Evolutionary conservation across 1,284 basidiomycete genomes (phyloP).

Genomic region (Trichosporon inkin): DNA sequence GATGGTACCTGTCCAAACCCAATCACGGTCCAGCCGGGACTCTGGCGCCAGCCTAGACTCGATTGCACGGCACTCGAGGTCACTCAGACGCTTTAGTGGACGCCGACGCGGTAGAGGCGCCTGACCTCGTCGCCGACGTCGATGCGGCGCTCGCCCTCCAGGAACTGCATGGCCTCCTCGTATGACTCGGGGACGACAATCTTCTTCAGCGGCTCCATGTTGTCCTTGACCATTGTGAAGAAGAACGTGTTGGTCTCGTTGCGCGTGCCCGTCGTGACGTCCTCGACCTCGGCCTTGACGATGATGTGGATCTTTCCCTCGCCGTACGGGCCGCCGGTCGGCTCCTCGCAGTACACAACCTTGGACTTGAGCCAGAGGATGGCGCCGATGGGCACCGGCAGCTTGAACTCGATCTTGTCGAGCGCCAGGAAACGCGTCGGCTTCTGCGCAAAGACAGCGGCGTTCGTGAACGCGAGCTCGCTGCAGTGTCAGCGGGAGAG

Average conservation of each 20-base stretch:
- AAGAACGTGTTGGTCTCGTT: slow-evolving; percentile 53
- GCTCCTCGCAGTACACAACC: slow-evolving; percentile 52
- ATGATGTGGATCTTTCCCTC: slow-evolving; percentile 60
- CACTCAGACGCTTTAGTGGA: neutral
- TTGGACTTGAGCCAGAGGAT: slow-evolving; percentile 67
- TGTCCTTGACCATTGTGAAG: slow-evolving; percentile 48
- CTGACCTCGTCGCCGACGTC: slow-evolving; percentile 48
- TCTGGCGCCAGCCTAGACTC: too few relatives aligned
- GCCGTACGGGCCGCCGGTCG: slow-evolving; percentile 30
- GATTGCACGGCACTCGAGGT: neutral
- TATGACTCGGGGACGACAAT: slow-evolving; percentile 60
- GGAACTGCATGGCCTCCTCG: slow-evolving; percentile 72
- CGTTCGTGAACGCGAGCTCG: slow-evolving; percentile 70
- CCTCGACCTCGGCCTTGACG: slow-evolving; percentile 70
- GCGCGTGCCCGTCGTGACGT: slow-evolving; percentile 61
- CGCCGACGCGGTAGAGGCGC: slow-evolving; percentile 35
- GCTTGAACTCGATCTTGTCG: slow-evolving; percentile 70
- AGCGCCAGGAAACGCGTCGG: slow-evolving; percentile 69
- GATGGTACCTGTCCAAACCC: neutral
- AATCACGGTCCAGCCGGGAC: neutral
- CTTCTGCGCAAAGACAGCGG: slow-evolving; percentile 64
- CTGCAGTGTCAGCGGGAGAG: slow-evolving; percentile 13
- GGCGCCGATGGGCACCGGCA: slow-evolving; percentile 76
- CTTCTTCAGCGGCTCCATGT: slow-evolving; percentile 51
- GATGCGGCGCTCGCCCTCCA: slow-evolving; percentile 64